These are phyloP conservation scores for Pythium oligandrum DNA, from an alignment of 352 stramenopile species.

Conservation along the genomic window DNA sequence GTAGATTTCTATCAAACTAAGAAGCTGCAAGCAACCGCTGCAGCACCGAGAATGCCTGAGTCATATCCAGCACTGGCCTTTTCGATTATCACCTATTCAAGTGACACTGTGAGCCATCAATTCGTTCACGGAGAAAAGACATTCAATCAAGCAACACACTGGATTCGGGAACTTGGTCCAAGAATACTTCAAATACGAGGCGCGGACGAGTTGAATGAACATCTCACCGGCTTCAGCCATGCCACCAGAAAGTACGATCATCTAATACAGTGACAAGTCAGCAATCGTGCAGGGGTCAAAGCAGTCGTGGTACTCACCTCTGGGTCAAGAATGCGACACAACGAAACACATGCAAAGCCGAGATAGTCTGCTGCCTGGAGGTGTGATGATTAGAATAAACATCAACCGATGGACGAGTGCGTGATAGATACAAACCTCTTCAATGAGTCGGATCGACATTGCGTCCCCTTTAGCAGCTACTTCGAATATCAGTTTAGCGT, in stretches of 20 bases:
- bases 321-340: constrained; percentile 68
- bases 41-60: constrained; percentile 76
- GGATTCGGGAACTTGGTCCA: constrained; percentile 72
- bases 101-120: background rate
- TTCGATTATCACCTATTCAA: constrained; percentile 57
- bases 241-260: constrained; percentile 77
- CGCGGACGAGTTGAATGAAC: constrained; percentile 63
- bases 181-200: constrained; percentile 58
- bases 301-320: constrained; percentile 27
- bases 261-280: constrained; percentile 18
- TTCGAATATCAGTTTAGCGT: constrained; percentile 69
- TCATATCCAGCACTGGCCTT: constrained; percentile 81
- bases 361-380: constrained; percentile 70
- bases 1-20: no score
- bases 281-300: background rate
- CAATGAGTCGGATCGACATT: constrained; percentile 64
- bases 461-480: constrained; percentile 58
- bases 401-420: no score
- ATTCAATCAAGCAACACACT: constrained; percentile 22
- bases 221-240: constrained; percentile 66
- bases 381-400: no score
- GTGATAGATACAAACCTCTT: constrained; percentile 30
- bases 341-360: constrained; percentile 78
- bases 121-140: no score
- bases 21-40: constrained; percentile 13